Evolutionary conservation across 768 basidiomycete species (phyloP), one percentile per base, ranked within the genome.

Genomic region (Amanita polypyramis): DNA sequence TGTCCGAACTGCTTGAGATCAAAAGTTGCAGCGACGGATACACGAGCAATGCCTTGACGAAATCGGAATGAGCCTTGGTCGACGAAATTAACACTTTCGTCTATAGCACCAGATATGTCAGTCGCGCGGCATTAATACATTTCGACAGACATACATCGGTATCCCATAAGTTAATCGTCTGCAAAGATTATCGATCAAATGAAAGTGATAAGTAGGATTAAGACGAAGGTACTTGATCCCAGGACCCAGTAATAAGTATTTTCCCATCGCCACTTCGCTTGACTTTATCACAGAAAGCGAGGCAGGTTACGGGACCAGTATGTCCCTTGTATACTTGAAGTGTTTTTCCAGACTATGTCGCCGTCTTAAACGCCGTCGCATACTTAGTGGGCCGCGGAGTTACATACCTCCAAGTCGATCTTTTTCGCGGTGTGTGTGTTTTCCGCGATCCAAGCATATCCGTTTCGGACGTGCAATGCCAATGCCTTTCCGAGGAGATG

Each of bases 131-230:
- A 8, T 27, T 27, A 27, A 8, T 23, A 36, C 19, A 55, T 32
- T 50, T n/a, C 35, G 33, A 29, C 19, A 32, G 25, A 56, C 75
- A 43, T 55, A 94, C 95, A 54, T 76, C 62, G 8, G 75, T 77
- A 58, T 94, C 72, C 94, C 94, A 98, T 5, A 94, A 49, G 61
- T 80, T 85, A 63, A 99, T 88, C 0, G 82, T 82, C 90, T 97
- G 30, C 12, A 38, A 39, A 50, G n/a, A n/a, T 29, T 8, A 49
- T 44, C 7, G 25, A 34, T 38, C 10, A 30, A 17, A n/a, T 19
- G 43, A 2, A 17, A 15, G 15, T 27, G 11, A 14, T 10, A 29
- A 19, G 14, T 20, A 10, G 17, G 25, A 34, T 30, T 25, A 29
- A 54, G 54, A 53, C 53, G 5, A 17, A 42, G 3, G 11, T 42